A percentile compares a stretch with the other conserved stretches of the same genome.
These are phyloP conservation scores for Podila clonocystis DNA, from an alignment of 192 early-diverging fungal genomes.

Conservation along the genomic window DNA sequence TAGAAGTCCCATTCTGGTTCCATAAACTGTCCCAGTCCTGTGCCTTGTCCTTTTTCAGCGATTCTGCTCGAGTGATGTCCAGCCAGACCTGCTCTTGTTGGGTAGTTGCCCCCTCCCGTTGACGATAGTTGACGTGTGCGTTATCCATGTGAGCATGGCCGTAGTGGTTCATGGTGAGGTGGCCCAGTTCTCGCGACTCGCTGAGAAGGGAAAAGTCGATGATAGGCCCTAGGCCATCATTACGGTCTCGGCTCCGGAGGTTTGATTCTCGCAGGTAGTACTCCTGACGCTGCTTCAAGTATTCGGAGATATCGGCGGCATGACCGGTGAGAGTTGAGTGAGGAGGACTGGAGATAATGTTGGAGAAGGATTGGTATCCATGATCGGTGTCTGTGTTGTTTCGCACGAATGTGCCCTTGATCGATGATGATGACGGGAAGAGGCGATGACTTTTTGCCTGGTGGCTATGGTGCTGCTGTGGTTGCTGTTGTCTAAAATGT, in stretches of 20 bases:
- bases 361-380: neutral
- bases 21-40: neutral
- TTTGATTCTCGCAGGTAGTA: slow-evolving; percentile 31
- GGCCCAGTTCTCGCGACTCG: neutral
- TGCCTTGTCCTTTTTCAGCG: neutral
- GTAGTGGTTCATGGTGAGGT: slow-evolving; percentile 7
- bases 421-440: slow-evolving; percentile 15
- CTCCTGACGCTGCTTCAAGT: slow-evolving; percentile 38
- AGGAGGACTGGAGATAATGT: neutral
- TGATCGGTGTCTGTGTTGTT: too few relatives aligned
- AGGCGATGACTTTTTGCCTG: slow-evolving; percentile 8
- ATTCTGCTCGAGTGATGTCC: neutral
- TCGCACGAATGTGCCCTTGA: too few relatives aligned
- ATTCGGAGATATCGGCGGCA: slow-evolving; percentile 13
- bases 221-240: slow-evolving; percentile 42
- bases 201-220: slow-evolving; percentile 22
- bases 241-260: slow-evolving; percentile 25
- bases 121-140: neutral
- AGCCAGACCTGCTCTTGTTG: slow-evolving; percentile 43
- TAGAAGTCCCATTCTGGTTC: neutral
- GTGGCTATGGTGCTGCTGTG: neutral
- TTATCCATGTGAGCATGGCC: neutral
- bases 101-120: slow-evolving; percentile 3
- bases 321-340: neutral
- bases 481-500: slow-evolving; percentile 11